Conservation (phyloP, 2,329 filamentous ascomycete genomes). For the Calonectria multiphialidica region DNA sequence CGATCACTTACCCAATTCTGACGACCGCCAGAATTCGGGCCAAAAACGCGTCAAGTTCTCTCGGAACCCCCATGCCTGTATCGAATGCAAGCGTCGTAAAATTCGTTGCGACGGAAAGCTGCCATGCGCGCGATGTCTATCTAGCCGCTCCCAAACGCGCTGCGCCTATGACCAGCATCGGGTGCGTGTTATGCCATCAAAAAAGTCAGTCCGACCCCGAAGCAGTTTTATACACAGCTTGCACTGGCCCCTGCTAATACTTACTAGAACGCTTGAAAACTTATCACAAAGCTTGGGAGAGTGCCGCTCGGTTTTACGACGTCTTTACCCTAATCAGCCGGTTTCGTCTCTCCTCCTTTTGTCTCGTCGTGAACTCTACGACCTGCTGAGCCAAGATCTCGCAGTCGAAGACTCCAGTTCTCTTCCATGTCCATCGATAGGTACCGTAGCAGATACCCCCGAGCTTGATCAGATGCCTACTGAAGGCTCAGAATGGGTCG, state of each 20-base stretch:
- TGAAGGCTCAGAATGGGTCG: conserved; percentile 13
- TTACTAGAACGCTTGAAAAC: background rate
- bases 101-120: conserved; percentile 18
- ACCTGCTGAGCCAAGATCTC: background rate
- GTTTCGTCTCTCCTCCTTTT: conserved; percentile 10
- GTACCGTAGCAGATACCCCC: background rate
- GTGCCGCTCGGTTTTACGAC: background rate
- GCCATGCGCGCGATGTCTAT: conserved; percentile 10
- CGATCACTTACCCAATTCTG: background rate
- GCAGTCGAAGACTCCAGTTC: background rate
- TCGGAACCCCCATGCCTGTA: conserved; percentile 8
- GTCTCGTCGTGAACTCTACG: background rate
- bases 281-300: conserved; percentile 11
- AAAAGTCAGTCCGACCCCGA: conserved; percentile 10
- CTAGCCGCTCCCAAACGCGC: conserved; percentile 5
- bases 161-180: conserved; percentile 19
- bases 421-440: background rate
- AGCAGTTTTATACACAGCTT: background rate
- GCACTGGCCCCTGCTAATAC: background rate
- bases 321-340: conserved; percentile 1
- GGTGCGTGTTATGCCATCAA: conserved; percentile 11
- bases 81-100: conserved; percentile 17
- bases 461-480: conserved; percentile 5
- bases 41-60: background rate
- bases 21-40: background rate